Conservation (phyloP, 345 rosid species). For the Anastatica hierochuntica region DNA sequence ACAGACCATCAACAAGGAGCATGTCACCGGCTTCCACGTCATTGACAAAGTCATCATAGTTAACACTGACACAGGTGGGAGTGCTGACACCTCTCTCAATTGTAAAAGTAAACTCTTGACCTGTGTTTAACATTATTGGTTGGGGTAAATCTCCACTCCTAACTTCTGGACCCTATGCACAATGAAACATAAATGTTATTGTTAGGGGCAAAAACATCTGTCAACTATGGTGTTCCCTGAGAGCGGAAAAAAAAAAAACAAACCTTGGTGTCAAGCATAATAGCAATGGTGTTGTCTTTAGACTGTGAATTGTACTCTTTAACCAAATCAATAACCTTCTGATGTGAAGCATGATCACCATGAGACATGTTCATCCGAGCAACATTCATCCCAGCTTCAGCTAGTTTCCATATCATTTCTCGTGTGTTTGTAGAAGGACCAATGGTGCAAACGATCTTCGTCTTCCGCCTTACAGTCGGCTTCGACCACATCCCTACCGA, state of each 20-base stretch:
- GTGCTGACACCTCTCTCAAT: constrained; percentile 84
- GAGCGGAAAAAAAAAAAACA: not conserved
- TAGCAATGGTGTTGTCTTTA: constrained; percentile 81
- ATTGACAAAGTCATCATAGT: constrained; percentile 91
- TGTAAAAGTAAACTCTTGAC: constrained; percentile 96
- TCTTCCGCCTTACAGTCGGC: constrained; percentile 75
- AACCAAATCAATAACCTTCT: constrained; percentile 95
- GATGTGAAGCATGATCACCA: constrained; percentile 95
- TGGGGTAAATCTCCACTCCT: constrained; percentile 99
- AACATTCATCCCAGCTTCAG: constrained; percentile 98
- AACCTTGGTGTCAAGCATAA: constrained; percentile 98
- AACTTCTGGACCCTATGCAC: constrained; percentile 86
- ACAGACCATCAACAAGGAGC: constrained; percentile 97
- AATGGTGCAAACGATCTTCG: constrained; percentile 94
- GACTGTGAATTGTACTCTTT: constrained; percentile 90
- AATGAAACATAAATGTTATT: too few species aligned
- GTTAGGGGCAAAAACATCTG: too few species aligned
- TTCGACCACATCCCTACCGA: constrained; percentile 76
- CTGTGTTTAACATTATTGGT: constrained; percentile 52
- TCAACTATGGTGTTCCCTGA: too few species aligned
- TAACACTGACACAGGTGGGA: constrained; percentile 81
- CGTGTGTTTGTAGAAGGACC: constrained; percentile 88
- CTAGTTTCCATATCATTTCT: constrained; percentile 99
- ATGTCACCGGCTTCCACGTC: constrained; percentile 93
- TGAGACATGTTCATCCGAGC: constrained; percentile 98